Percentiles rank a stretch among this genome's conserved stretches.
Evolutionary conservation across 176 grass and related monocot genomes (phyloP).

Genomic region (Thinopyrum elongatum): DNA sequence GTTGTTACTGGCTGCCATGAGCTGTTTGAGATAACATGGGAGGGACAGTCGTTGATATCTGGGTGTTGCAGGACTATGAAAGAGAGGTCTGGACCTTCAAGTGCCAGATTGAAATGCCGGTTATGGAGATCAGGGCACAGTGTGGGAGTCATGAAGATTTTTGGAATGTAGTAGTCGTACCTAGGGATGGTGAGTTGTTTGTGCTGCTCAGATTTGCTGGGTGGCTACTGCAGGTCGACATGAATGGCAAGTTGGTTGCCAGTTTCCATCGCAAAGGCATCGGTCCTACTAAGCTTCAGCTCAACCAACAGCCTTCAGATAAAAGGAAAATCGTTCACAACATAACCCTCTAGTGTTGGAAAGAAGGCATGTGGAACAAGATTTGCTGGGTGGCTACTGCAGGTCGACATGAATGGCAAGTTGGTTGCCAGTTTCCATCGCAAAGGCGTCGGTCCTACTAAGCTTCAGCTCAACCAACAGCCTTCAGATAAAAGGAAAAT

Average conservation of each 20-base stretch:
- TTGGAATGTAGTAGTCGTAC: neutral
- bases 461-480: too few relatives aligned
- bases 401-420: too few relatives aligned
- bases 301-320: too few relatives aligned
- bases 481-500: too few relatives aligned
- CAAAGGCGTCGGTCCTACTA: too few relatives aligned
- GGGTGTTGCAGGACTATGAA: neutral
- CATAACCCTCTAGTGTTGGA: too few relatives aligned
- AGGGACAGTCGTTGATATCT: neutral
- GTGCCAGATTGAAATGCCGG: neutral
- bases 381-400: too few relatives aligned
- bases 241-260: neutral
- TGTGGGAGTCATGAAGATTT: neutral
- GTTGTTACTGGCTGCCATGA: too few relatives aligned
- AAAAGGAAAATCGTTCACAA: too few relatives aligned
- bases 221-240: neutral
- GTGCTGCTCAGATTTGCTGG: neutral
- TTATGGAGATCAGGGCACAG: neutral
- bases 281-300: neutral
- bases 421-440: too few relatives aligned
- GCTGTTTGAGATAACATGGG: neutral
- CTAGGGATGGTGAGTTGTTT: neutral
- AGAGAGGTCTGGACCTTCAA: neutral
- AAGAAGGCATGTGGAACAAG: too few relatives aligned
- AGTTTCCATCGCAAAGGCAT: neutral